phyloP scores from a whole-genome alignment of 805 yeast genomes.

The Nakazawaea sp. region DNA sequence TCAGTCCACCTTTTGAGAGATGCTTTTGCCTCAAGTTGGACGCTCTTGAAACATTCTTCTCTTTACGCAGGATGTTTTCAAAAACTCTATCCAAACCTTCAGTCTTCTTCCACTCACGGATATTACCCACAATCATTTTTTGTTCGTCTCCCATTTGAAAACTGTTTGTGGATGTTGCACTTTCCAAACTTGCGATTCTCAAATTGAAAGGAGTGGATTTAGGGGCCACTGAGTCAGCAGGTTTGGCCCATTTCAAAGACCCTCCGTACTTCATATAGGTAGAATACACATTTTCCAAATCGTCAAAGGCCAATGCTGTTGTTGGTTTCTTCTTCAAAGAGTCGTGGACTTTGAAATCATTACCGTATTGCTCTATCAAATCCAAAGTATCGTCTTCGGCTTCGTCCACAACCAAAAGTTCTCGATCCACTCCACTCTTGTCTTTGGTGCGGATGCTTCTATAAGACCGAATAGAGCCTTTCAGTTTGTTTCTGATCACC shows the following conservation, averaged over 20 bases:
- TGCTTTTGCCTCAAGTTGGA: background rate
- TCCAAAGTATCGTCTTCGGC: background rate
- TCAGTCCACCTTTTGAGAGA: background rate
- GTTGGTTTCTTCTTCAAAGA: slow-evolving; percentile 2
- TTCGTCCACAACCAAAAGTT: slow-evolving; percentile 4
- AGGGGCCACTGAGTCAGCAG: too few relatives aligned
- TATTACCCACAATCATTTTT: slow-evolving; percentile 5
- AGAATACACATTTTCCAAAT: slow-evolving; percentile 8
- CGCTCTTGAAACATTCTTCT: background rate
- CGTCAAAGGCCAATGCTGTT: background rate
- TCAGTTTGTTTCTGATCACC: slow-evolving; percentile 3
- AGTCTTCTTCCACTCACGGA: slow-evolving; percentile 1
- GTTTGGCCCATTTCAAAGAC: background rate
- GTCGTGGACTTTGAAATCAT: slow-evolving; percentile 7
- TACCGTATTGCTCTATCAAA: slow-evolving; percentile 2
- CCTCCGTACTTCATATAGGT: slow-evolving; percentile 5
- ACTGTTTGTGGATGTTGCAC: slow-evolving; percentile 3
- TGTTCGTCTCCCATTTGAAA: slow-evolving; percentile 6
- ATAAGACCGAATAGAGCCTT: slow-evolving; percentile 9
- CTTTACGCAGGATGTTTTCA: background rate
- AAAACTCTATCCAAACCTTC: background rate
- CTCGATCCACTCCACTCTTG: slow-evolving; percentile 2
- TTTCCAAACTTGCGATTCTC: slow-evolving; percentile 2
- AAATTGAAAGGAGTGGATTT: background rate
- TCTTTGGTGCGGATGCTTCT: slow-evolving; percentile 4